phyloP scores from a whole-genome alignment of 371 early-diverging fungal genomes.

The Syncephalastrum monosporum region DNA sequence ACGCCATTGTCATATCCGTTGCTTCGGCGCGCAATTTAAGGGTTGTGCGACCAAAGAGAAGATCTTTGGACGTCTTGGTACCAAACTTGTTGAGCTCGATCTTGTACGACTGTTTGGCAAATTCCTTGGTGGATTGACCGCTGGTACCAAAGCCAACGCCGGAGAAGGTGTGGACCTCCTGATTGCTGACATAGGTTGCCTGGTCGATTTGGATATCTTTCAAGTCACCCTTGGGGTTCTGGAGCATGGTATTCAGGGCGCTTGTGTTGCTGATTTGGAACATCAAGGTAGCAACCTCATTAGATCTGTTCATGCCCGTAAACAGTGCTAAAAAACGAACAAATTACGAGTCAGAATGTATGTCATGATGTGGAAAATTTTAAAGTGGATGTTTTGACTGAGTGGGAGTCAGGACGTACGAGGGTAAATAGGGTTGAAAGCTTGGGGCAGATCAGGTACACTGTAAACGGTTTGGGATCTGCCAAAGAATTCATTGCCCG shows the following conservation, averaged over 20 bases:
- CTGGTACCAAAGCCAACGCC: conserved; percentile 41
- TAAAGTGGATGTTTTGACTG: conserved; percentile 1
- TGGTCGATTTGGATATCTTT: conserved; percentile 10
- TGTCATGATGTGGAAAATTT: not conserved
- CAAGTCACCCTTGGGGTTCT: conserved; percentile 11
- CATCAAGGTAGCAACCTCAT: conserved; percentile 28
- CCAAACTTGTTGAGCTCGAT: conserved; percentile 38
- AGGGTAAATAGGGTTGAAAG: conserved; percentile 38
- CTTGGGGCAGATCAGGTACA: conserved; percentile 53
- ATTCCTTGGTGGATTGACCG: conserved; percentile 49
- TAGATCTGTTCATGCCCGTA: conserved; percentile 34
- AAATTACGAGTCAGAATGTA: not conserved
- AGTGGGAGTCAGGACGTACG: conserved; percentile 17
- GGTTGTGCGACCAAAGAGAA: conserved; percentile 38
- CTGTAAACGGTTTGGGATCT: conserved; percentile 35
- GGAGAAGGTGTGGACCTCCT: conserved; percentile 37
- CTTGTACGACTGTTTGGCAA: conserved; percentile 50
- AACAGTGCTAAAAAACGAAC: conserved; percentile 20
- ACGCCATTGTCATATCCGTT: conserved; percentile 45
- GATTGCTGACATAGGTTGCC: conserved; percentile 41
- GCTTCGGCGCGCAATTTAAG: conserved; percentile 49
- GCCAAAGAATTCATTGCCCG: conserved; percentile 54
- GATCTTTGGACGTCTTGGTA: conserved; percentile 17
- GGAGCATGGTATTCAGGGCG: conserved; percentile 11
- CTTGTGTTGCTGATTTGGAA: conserved; percentile 12